A percentile compares a stretch with the other conserved stretches of the same genome.
These are phyloP conservation scores for Blastomyces parvus DNA, from an alignment of 2,329 filamentous ascomycete species.

Conservation along the genomic window DNA sequence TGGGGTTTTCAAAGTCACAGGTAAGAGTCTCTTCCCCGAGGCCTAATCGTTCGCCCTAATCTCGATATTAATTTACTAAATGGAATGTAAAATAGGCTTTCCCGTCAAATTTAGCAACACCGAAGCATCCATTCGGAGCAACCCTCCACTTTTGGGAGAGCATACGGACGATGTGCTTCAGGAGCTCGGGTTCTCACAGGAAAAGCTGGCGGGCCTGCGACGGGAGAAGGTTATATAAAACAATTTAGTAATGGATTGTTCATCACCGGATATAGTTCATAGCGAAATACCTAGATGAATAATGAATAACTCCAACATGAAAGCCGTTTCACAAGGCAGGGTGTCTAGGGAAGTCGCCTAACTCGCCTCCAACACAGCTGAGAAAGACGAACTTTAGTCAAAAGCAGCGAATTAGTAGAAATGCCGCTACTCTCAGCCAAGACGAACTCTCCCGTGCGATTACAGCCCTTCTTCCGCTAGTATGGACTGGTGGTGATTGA, in stretches of 20 bases:
- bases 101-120: slow-evolving; percentile 30
- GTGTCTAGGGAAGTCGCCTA: too few species aligned
- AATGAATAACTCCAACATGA: background rate
- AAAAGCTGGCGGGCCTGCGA: slow-evolving; percentile 17
- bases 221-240: slow-evolving; percentile 9
- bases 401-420: background rate
- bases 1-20: slow-evolving; percentile 23
- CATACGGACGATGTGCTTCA: slow-evolving; percentile 23
- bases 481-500: too few species aligned
- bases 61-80: background rate
- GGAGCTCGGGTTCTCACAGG: slow-evolving; percentile 18
- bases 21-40: slow-evolving; percentile 12
- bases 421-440: too few species aligned
- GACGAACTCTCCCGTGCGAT: too few species aligned
- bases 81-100: slow-evolving; percentile 9
- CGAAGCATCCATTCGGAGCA: slow-evolving; percentile 17
- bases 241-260: background rate
- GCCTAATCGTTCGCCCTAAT: background rate
- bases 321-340: background rate
- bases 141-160: slow-evolving; percentile 25
- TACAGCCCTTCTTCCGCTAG: too few species aligned
- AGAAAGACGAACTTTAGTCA: background rate
- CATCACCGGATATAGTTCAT: background rate
- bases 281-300: background rate
- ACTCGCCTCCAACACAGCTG: background rate